Base-by-base conservation (phyloP, 2,329 filamentous ascomycete species). In the Colletotrichum ledebouriae region DNA sequence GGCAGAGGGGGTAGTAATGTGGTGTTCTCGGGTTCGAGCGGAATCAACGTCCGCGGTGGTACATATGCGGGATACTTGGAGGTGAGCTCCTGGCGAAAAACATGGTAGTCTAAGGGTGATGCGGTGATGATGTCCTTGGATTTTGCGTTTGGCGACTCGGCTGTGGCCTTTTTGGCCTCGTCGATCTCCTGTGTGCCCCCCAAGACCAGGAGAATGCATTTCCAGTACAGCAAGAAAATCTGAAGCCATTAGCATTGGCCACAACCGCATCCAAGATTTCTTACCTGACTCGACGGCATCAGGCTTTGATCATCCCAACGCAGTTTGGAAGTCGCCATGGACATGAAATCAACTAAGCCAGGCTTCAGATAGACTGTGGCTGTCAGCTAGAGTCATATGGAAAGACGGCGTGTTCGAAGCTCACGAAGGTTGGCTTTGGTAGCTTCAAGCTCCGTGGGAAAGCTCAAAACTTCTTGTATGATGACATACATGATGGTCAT, bases 31-130 rank as follows among this genome's bases (percentile, higher is more conserved):
- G 93, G 87, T 77, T 98, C 95, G 13, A 98, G 85, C 1, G 94
- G 94, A 68, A 98, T 90, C 6, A 92, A 80, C 2, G 93, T 91
- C 60, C 89, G 90, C 2, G 96, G 96, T 2, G 96, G 94, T 67
- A 97, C 92, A 78, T 99, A 99, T 3, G 96, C 93, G 11, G 96
- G 96, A 77, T 99, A 99, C 80, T 99, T 99, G 2, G 95, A 98
- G 15, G 92, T 97, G 67, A 99, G 95, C 78, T 99, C 96, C 78
- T 98, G 95, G 41, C 96, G 91, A 76, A 99, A 99, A 22, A 94
- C 87, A 76, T 99, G 95, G 76, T 99, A 99, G 75, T 99, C 96
- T 11, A 99, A 83, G 4, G 96, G 96, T 1, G 95, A 98, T 4
- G 96, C 95, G 1, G 93, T 97, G 69, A 99, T 95, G 50, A 92